Base-by-base conservation (phyloP, 2,329 filamentous ascomycete genomes). In the Aureobasidium melanogenum region DNA sequence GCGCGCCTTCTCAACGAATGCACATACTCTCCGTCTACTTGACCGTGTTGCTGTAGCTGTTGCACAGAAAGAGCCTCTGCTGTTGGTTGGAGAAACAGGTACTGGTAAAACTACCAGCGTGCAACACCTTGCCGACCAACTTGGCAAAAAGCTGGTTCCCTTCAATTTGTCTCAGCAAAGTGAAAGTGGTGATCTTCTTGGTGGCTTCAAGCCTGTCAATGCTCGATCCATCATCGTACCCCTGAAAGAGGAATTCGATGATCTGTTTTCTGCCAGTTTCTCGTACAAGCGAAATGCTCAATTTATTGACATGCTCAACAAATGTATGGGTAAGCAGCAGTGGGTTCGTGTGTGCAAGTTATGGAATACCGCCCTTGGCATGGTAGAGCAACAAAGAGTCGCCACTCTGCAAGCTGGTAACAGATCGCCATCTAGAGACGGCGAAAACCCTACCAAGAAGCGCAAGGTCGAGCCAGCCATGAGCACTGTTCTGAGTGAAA, bases 151-250 rank as follows among this genome's bases (percentile, higher is more conserved):
- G 68, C 82, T 99, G 14, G 88, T 91, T 0, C 90, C 92, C 2
- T 91, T 99, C 70, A 99, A 99, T 70, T 74, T 99, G 71, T 99
- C 94, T 0, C 95, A 99, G 71, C 95, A 99, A 72, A 97, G 92
- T 69, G 95, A 99, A 74, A 92, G 89, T 43, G 89, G 92, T n/a
- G 94, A 99, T 76, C 78, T 99, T 14, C 80, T 99, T 0, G 95
- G 94, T 68, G 94, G 94, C 0, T 97, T 96, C 78, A 99, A 99
- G 72, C 94, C 94, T 0, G 88, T 99, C 63, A 97, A 93, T 70
- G 84, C 94, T 44, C 86, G 93, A 66, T 95, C 86, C 63, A 80
- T 97, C 61, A 88, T 94, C 0, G 84, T 97, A 39, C 93, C 94
- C 0, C 77, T 99, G 69, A 91, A 96, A 68, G 94, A 97, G 67